Evolutionary conservation across 1,139 yeast species (phyloP), one percentile per base, ranked within the genome.

Genomic region (Suhomyces kunorum): DNA sequence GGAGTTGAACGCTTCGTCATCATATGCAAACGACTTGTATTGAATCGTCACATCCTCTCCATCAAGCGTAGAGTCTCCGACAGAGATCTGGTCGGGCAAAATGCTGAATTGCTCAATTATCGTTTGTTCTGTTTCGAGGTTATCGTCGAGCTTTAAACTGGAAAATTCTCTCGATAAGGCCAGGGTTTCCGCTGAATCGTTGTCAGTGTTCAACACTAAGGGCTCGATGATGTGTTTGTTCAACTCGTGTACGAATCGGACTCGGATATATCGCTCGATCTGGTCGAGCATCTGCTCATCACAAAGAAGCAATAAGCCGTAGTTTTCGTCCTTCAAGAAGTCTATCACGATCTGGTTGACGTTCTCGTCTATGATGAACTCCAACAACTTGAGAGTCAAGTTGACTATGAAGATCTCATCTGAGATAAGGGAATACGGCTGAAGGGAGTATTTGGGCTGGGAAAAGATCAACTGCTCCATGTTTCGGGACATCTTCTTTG

Each of bases 321-420:
- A 63, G 37, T 56, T 59, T 27, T 66, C 70, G 46, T 70, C 71
- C 26, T 63, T 55, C 20, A 58, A 39, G 42, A 65, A 68, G 13
- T 55, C 60, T 3, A 67, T 48, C n/a, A 44, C 38, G 1, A 61
- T 42, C 8, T 50, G 51, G 19, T 45, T 38, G 14, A 35, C 34
- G 16, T 54, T 47, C 3, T 45, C 36, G 11, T 47, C 35, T 28
- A 49, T 38, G 30, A 39, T 36, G 27, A 63, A 55, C 23, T 58
- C 45, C 39, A 44, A 30, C 32, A 44, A 44, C 35, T 50, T 51
- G 39, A 71, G 53, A 7, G 51, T 50, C 19, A 68, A 50, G 28
- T 55, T 60, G 5, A 68, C 72, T 12, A 71, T 61, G 44, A 68
- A 70, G 9, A 66, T 54, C 42, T 69, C 74, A 42, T 43, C 40